phyloP scores from a whole-genome alignment of 768 basidiomycete species.

The Leccinum broughii region DNA sequence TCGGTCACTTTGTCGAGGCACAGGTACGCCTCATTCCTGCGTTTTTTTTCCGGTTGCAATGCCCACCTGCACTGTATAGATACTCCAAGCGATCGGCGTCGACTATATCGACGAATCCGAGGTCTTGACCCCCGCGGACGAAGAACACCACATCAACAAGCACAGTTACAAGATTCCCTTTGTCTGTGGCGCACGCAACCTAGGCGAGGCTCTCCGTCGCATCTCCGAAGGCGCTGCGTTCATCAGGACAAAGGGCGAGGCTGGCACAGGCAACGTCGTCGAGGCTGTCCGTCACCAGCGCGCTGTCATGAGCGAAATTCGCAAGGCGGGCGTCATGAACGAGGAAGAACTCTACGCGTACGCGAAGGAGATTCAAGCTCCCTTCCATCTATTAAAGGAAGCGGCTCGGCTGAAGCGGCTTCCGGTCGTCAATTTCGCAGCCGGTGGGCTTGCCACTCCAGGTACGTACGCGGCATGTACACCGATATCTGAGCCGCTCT shows the following conservation, averaged over 20 bases:
- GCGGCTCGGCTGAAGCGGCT: constrained; percentile 90
- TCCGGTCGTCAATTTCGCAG: constrained; percentile 96
- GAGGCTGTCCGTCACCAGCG: constrained; percentile 95
- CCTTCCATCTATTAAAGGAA: constrained; percentile 95
- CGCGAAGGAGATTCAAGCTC: constrained; percentile 91
- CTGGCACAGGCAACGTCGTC: constrained; percentile 86
- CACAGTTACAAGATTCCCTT: constrained; percentile 94
- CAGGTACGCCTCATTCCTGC: constrained; percentile 51
- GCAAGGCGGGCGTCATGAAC: constrained; percentile 81
- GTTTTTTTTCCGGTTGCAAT: neutral
- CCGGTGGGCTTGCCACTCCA: constrained; percentile 90
- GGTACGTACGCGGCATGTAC: constrained; percentile 46
- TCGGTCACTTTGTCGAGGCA: constrained; percentile 97
- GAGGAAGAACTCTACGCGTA: constrained; percentile 94
- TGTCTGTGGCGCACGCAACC: constrained; percentile 92
- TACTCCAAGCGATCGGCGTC: constrained; percentile 89
- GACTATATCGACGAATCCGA: constrained; percentile 97
- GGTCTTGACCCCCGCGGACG: constrained; percentile 95
- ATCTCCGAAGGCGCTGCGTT: constrained; percentile 98
- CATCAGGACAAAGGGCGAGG: constrained; percentile 97
- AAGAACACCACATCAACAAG: constrained; percentile 96
- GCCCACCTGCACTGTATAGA: constrained; percentile 44
- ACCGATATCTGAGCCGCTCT: neutral
- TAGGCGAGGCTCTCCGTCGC: constrained; percentile 94
- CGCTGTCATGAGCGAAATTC: constrained; percentile 80